Base-by-base conservation (phyloP, 108 stramenopile genomes). In the Cyclotella kingstonii region DNA sequence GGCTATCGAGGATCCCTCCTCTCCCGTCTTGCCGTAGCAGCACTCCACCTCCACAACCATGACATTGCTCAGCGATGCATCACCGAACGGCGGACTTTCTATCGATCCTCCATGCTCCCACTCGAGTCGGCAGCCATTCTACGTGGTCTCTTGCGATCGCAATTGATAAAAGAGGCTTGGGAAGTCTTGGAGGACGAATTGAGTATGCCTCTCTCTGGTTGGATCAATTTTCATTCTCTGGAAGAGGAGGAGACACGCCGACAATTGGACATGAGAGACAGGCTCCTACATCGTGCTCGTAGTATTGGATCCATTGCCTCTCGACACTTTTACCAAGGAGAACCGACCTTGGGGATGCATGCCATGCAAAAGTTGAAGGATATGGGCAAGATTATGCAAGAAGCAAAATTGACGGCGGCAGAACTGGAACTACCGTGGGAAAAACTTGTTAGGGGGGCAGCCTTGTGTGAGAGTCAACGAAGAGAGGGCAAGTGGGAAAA, bases 41-140 rank as follows among this genome's bases (percentile, higher is more conserved):
- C 91, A 1, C 58, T 92, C 27, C 87, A 83, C 53, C 46, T 86
- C 50, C 70, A 78, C 39, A 83, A 89, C 34, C 70, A 87, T 12
- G 68, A 57, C 45, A 66, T 92, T 23, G 91, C 91, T 15, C 19
- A 60, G 59, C 47, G 70, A 41, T 88, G 86, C 33, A 81, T 92
- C 53, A 66, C 76, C 21, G 76, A 80, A 59, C 80, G 91, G 35
- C 55, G 76, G 10, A 60, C 40, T 10, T 66, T 71, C 6, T 79
- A 85, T 68, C 57, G 79, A 26, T 53, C 82, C 1, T 77, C 76
- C 28, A 85, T 89, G 79, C 54, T 78, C 4, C 87, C 91, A 1
- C 63, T 89, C 75, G 91, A 89, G 63, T 84, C 84, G 15, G 82
- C 86, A 8, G 87, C 91, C 0, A 82, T 92, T 26, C 70, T 89